These are phyloP conservation scores for Erigeron canadensis DNA, from an alignment of 129 eudicot genomes.

Conservation along the genomic window DNA sequence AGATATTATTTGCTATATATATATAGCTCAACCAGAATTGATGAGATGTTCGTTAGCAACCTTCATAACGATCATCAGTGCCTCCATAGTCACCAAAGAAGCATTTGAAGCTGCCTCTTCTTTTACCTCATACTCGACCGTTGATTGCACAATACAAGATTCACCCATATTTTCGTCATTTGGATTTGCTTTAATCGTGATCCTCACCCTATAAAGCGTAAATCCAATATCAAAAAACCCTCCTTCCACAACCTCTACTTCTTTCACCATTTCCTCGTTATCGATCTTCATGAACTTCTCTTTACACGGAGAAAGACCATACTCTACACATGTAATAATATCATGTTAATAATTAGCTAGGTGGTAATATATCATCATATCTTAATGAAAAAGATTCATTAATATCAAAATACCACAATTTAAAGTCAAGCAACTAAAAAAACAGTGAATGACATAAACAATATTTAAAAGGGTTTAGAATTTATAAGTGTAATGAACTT, in stretches of 20 bases:
- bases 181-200: conserved; percentile 12
- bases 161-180: background rate
- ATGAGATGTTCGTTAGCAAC: conserved; percentile 20
- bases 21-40: conserved; percentile 16
- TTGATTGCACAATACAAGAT: conserved; percentile 16
- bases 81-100: conserved; percentile 7
- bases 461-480: no score
- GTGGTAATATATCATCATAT: no score
- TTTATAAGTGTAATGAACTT: no score
- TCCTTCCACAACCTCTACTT: conserved; percentile 24
- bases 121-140: conserved; percentile 18
- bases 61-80: background rate
- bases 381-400: no score
- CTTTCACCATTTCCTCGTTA: conserved; percentile 19
- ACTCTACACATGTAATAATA: conserved; percentile 8
- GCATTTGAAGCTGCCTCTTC: conserved; percentile 20
- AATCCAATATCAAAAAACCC: conserved; percentile 30
- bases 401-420: no score
- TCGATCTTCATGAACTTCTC: conserved; percentile 20
- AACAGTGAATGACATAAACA: no score
- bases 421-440: no score
- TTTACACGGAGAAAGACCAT: conserved; percentile 9
- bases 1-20: background rate
- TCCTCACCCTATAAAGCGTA: conserved; percentile 5
- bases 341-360: no score